Base-by-base conservation (phyloP, 1,284 basidiomycete genomes). In the Cryptococcus amylolentus region DNA sequence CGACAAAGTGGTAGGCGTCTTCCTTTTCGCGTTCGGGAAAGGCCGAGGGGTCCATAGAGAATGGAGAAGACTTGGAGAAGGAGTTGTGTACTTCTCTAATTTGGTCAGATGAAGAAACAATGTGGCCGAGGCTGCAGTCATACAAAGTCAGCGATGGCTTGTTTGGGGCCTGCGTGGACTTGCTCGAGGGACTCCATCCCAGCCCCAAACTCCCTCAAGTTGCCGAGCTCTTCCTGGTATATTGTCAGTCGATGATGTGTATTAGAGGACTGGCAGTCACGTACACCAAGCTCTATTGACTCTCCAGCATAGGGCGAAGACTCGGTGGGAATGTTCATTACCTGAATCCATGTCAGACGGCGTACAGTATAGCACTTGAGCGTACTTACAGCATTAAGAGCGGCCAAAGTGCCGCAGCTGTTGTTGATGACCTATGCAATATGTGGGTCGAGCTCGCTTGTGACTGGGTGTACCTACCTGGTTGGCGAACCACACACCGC, bases 1-100 rank as follows among this genome's bases (percentile, higher is more conserved):
- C 86, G 45, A 95, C 86, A 69, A 95, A 95, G 69, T 96, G 92
- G 76, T 93, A 97, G 12, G 91, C 91, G 66, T 95, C 92, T 69
- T 92, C 90, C 58, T 85, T 87, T 62, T 84, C 87, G 3, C 87
- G 83, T 31, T 76, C 67, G 37, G 72, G 68, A 38, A 69, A 67
- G 28, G 70, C 63, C 14, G 52, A 88, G 76, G 51, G 88, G 70
- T 92, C 89, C 61, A 92, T 86, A 2, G 88, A 84, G 64, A 84
- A 89, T 5, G 92, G 92, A 35, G 91, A 90, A 16, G 89, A 89
- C 60, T 78, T 73, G 26, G 78, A 76, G 62, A 96, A 85, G 20
- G 89, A 84, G 69, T 96, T 95, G 75, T 95, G 92, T 16, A 88
- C 87, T 69, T 88, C 85, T 48, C 87, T 80, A 54, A 91, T 81